Percentiles rank a stretch among this genome's conserved stretches.
Evolutionary conservation across 352 stramenopile genomes (phyloP).

Genomic region (Phytopythium montanum): DNA sequence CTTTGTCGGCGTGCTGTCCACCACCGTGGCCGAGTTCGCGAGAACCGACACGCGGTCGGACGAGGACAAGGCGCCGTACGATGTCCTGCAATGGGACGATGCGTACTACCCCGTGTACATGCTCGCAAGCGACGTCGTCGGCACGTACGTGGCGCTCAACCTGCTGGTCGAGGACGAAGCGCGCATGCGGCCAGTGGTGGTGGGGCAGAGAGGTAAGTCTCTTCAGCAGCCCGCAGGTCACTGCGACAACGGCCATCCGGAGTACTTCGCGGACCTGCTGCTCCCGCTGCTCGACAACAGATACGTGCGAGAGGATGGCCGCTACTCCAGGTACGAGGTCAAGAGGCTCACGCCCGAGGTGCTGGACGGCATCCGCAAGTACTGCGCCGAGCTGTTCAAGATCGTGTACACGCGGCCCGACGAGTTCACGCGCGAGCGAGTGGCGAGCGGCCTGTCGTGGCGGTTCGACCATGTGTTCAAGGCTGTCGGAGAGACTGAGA

Average conservation of each 20-base stretch:
- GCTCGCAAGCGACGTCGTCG: neutral
- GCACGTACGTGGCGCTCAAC: conserved; percentile 8
- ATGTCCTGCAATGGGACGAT: neutral
- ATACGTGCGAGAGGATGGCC: neutral
- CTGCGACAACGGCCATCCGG: neutral
- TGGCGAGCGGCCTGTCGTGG: no score
- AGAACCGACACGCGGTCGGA: neutral
- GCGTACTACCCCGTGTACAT: no score
- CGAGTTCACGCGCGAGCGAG: conserved; percentile 5
- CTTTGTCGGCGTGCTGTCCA: neutral
- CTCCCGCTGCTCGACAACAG: neutral
- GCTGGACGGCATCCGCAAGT: conserved; percentile 7
- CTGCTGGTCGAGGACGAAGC: neutral
- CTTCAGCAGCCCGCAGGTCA: neutral
- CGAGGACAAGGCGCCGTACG: conserved; percentile 2
- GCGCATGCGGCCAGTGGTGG: neutral
- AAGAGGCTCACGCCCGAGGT: neutral
- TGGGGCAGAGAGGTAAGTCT: no score
- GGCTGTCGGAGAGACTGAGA: no score
- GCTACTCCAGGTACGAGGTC: no score
- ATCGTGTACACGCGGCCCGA: conserved; percentile 6
- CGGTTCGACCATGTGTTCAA: no score
- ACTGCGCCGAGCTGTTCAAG: conserved; percentile 7
- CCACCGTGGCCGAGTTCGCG: conserved; percentile 6
- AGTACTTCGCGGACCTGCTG: neutral